Evolutionary conservation across 73 alveolate genomes (phyloP).

Genomic region (Blepharisma japonicum): DNA sequence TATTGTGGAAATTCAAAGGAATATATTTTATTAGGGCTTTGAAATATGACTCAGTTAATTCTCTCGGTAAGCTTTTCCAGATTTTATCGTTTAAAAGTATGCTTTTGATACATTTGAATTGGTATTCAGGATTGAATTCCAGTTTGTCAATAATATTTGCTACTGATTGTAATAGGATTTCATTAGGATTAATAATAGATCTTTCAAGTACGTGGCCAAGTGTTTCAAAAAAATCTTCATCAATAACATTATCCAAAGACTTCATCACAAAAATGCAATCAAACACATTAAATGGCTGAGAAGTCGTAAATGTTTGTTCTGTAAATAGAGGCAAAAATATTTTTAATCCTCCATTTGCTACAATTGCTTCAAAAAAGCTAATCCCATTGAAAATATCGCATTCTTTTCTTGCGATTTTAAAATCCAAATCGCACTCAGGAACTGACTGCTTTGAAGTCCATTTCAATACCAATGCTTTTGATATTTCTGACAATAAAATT

Average conservation of each 20-base stretch:
- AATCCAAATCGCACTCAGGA: not conserved
- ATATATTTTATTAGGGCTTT: not conserved
- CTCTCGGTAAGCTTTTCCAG: not conserved
- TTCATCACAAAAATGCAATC: not conserved
- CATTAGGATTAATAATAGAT: slow-evolving; percentile 5
- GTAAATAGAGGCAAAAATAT: slow-evolving; percentile 8
- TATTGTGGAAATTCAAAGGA: not conserved
- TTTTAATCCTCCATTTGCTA: slow-evolving; percentile 28
- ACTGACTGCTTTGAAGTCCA: not conserved
- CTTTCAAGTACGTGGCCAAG: not conserved
- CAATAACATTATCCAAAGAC: not conserved
- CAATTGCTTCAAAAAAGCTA: slow-evolving; percentile 23
- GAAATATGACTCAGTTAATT: not conserved
- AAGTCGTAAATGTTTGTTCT: not conserved
- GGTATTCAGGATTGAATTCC: not conserved
- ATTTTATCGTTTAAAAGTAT: not conserved
- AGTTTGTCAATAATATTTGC: slow-evolving; percentile 1
- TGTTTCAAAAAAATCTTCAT: slow-evolving; percentile 9
- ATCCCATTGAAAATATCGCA: slow-evolving; percentile 18
- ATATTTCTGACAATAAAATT: not conserved
- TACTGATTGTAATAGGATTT: not conserved
- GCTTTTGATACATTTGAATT: not conserved
- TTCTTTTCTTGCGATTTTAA: not conserved
- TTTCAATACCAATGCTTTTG: not conserved
- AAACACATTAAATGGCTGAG: not conserved